phyloP scores from a whole-genome alignment of 1,284 basidiomycete species.

The Rhodotorula sp. region DNA sequence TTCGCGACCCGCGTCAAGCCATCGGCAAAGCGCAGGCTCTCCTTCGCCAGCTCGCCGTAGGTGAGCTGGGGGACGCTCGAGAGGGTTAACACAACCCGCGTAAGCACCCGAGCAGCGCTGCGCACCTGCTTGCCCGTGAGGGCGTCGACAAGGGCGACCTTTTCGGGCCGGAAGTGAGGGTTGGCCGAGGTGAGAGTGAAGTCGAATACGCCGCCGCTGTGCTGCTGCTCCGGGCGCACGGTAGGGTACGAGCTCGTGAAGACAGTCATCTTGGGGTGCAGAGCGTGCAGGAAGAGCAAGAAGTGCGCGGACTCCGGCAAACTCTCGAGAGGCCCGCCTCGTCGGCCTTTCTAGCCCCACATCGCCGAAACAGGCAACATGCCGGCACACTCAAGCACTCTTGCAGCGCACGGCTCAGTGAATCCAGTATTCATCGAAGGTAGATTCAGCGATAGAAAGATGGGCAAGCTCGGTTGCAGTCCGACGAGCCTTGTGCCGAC shows the following conservation, averaged over 20 bases:
- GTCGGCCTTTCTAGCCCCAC: neutral
- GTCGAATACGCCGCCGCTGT: constrained; percentile 27
- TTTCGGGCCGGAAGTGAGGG: neutral
- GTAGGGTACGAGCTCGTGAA: constrained; percentile 31
- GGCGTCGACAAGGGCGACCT: constrained; percentile 35
- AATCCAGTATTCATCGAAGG: no score
- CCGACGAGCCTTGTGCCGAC: no score
- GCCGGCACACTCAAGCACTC: no score
- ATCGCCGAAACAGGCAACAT: neutral
- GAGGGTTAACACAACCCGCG: neutral
- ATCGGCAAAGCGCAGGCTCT: constrained; percentile 20
- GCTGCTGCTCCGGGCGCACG: neutral
- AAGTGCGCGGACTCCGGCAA: neutral
- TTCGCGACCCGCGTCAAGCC: constrained; percentile 18
- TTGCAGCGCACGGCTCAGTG: no score
- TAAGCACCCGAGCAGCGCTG: neutral
- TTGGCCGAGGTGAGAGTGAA: constrained; percentile 22
- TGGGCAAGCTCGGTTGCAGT: no score
- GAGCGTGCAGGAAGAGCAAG: neutral
- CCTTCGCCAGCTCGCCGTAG: constrained; percentile 21
- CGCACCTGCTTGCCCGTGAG: constrained; percentile 16
- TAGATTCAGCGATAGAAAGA: no score
- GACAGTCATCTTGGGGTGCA: constrained; percentile 8
- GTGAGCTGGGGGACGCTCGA: constrained; percentile 7
- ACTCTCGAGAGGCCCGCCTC: neutral